A percentile compares a stretch with the other conserved stretches of the same genome.
Evolutionary conservation across 192 early-diverging fungal species (phyloP).

Genomic region (Coemansia sp.): DNA sequence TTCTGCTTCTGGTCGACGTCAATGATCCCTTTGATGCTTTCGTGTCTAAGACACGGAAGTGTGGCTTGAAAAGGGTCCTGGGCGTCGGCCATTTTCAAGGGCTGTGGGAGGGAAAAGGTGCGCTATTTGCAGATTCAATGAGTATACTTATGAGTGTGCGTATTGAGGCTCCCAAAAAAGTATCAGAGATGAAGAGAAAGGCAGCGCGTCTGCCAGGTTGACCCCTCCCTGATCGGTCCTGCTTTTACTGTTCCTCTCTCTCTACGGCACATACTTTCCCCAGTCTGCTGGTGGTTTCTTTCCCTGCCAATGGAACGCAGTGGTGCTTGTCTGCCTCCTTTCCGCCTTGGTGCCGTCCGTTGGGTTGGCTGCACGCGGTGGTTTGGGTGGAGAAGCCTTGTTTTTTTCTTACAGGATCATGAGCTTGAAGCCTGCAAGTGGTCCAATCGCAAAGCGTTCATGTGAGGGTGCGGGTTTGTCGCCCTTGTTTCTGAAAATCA

Average conservation of each 20-base stretch:
- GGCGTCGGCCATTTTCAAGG: not conserved
- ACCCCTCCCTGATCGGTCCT: not conserved
- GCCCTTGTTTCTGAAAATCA: not conserved
- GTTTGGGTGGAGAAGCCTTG: too few species aligned
- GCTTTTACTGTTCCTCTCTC: not conserved
- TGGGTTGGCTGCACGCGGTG: too few species aligned
- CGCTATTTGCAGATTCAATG: not conserved
- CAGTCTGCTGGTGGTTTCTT: too few species aligned
- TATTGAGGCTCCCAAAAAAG: not conserved
- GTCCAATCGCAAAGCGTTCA: not conserved
- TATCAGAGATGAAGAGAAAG: not conserved
- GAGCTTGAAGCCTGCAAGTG: too few species aligned
- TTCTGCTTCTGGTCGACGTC: not conserved
- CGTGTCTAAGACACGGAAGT: too few species aligned
- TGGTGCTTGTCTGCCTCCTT: too few species aligned
- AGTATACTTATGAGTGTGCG: constrained; percentile 3
- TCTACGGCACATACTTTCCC: not conserved
- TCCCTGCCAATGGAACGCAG: too few species aligned
- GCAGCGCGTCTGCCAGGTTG: not conserved
- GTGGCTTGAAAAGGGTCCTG: not conserved
- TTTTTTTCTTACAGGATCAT: too few species aligned
- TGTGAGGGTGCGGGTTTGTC: not conserved
- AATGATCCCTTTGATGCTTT: not conserved
- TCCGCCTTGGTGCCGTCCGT: too few species aligned
- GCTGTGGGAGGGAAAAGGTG: not conserved